Percentiles rank a stretch among this genome's conserved stretches.
phyloP scores from a whole-genome alignment of 129 eudicot species.

The Flaveria bidentis region DNA sequence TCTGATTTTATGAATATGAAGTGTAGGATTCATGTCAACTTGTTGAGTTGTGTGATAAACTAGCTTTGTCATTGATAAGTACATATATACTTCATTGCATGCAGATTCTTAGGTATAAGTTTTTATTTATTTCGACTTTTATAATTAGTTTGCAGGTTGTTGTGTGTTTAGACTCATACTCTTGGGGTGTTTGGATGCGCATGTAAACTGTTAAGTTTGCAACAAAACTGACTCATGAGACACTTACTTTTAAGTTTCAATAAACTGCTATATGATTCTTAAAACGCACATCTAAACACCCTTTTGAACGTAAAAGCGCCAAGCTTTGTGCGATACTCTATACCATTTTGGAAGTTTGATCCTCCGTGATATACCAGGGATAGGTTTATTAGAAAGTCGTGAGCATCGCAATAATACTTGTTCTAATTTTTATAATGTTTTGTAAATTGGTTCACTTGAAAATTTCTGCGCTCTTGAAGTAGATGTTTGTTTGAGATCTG shows the following conservation, averaged over 20 bases:
- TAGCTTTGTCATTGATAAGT: neutral
- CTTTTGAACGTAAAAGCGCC: too few relatives aligned
- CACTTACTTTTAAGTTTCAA: too few relatives aligned
- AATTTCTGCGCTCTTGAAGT: neutral
- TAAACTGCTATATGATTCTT: too few relatives aligned
- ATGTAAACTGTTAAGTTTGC: neutral
- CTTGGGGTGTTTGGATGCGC: too few relatives aligned
- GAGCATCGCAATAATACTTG: neutral
- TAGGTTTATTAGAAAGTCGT: neutral
- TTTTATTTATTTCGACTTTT: neutral
- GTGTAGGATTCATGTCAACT: slow-evolving; percentile 1
- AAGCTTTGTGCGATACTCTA: too few relatives aligned
- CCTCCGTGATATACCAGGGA: too few relatives aligned
- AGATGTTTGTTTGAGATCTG: neutral
- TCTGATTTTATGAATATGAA: neutral
- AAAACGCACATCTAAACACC: too few relatives aligned
- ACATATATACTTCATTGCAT: too few relatives aligned
- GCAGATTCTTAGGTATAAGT: neutral
- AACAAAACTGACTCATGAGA: too few relatives aligned
- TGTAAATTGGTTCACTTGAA: neutral
- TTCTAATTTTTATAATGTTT: neutral
- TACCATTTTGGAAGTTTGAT: too few relatives aligned
- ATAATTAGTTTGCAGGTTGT: neutral
- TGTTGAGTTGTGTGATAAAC: neutral
- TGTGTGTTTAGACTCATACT: neutral